Evolutionary conservation across 805 yeast genomes (phyloP), one percentile per base, ranked within the genome.

Genomic region (Naumovozyma baii): DNA sequence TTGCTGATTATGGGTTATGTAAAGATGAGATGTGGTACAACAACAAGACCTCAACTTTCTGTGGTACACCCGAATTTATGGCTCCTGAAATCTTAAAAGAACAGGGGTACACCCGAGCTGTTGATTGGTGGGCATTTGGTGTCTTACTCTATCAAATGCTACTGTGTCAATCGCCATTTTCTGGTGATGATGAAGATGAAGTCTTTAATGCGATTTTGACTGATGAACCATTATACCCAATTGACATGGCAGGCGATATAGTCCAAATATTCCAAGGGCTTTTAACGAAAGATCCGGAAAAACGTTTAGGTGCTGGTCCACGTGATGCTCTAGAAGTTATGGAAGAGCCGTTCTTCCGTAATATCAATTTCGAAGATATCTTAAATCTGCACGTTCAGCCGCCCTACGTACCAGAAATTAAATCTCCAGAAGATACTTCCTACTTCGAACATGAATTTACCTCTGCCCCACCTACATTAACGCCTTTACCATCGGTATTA

Each of bases 41-140:
- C 10, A 77, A 73, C 50, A 85, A 88, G 15, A 92, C 96, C 0
- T 80, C 85, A 3, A 92, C 98, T 0, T 92, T 90, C 68, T 92
- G 98, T 69, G 98, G 99, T 51, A 92, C 99, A 2, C 99, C 99
- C 0, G 98, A 92, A 62, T 84, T 92, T 51, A 92, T 92, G 95
- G 99, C 98, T 1, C 99, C 99, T 0, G 99, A 92, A 63, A 90
- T 92, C 49, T 70, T 92, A 55, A 80, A 85, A 47, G 97, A 92
- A 39, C 94, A 88, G 61, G 83, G 80, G 43, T 92, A 92, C 55
- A 92, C 87, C 39, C 78, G 94, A 55, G 83, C 92, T 31, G 98
- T 92, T 39, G 99, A 92, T 64, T 92, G 98, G 98, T 92, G 98
- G 98, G 97, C 98, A 1, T 86, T 88, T 69, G 99, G 99, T 42